Base-by-base conservation (phyloP, 2,329 filamentous ascomycete species). In the Colletotrichum phormii region DNA sequence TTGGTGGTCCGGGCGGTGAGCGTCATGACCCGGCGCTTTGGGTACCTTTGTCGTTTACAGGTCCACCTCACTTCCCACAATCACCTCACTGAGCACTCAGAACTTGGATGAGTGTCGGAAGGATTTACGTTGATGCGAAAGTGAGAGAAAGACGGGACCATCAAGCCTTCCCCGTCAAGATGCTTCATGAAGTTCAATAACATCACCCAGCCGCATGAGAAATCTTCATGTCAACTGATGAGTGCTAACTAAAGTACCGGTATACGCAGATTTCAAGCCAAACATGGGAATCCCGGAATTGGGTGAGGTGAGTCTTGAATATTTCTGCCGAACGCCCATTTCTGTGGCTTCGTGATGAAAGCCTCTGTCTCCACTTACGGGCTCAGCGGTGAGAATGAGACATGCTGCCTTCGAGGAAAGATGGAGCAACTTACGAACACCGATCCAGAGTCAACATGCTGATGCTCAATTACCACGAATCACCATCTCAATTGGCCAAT, bases 51-150 rank as follows among this genome's bases (percentile, higher is more conserved):
- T 35, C 46, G 31, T 26, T 26, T 35, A 42, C 26, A 24, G 26
- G 15, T 15, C 55, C 55, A 49, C 13, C 5, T 49, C 26, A n/a
- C 33, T 37, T 60, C 57, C 11, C 33, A 31, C 57, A 31, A 11
- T n/a, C 37, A 29, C 24, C 26, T 29, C 26, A 29, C 26, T 29
- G 26, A 29, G 26, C 26, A 29, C 26, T 3, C 12, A 15, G 33
- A 37, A 33, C 15, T 18, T 35, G 46, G 53, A 64, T 18, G 31
- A 4, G n/a, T 46, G 54, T 58, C 66, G 66, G 58, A 58, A 22
- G 66, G 66, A 64, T 49, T 63, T 69, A 68, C 35, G n/a, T 64
- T 57, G 35, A 57, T 58, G 66, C 59, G 66, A 51, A 51, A 29
- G 49, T 63, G 66, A 29, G 26, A 29, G 18, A 22, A 18, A 7